Percentiles rank a stretch among this genome's conserved stretches.
phyloP scores from a whole-genome alignment of 306 rosid species.

The Dicorynia guianensis region DNA sequence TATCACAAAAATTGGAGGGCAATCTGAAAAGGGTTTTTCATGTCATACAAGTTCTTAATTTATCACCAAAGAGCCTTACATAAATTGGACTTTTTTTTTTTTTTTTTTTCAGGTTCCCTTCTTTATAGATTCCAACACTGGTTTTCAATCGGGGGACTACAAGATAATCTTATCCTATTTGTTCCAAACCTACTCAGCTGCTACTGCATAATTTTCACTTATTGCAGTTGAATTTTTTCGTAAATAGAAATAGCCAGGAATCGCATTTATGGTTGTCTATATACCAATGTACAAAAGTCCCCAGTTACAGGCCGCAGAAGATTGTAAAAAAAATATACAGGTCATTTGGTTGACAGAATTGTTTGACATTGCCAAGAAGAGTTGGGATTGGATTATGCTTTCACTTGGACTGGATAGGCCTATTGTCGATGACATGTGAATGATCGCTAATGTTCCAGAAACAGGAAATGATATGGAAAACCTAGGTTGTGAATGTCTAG shows the following conservation, averaged over 20 bases:
- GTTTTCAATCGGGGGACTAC: conserved; percentile 70
- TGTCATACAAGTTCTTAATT: background rate
- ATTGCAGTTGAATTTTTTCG: conserved; percentile 10
- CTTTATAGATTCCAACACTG: conserved; percentile 79
- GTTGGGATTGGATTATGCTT: conserved; percentile 19
- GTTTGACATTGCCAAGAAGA: background rate
- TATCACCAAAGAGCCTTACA: conserved; percentile 29
- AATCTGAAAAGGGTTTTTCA: background rate
- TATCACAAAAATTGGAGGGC: background rate
- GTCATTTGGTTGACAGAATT: conserved; percentile 2
- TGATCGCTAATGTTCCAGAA: background rate
- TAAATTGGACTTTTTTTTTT: conserved; percentile 6
- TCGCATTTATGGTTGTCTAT: background rate
- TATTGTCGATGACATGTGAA: conserved; percentile 4
- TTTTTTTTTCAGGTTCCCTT: conserved; percentile 72
- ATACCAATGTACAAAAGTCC: background rate
- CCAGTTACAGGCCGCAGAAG: conserved; percentile 13
- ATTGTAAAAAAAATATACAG: conserved; percentile 20
- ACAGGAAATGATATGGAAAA: too few species aligned
- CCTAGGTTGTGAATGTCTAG: too few species aligned
- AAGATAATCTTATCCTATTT: conserved; percentile 71
- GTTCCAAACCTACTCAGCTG: conserved; percentile 71
- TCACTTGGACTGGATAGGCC: conserved; percentile 11
- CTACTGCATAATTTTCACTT: conserved; percentile 31
- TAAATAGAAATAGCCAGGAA: conserved; percentile 8